Base-by-base conservation (phyloP, 495 filamentous ascomycete genomes). In the Aspergillus sparsus region DNA sequence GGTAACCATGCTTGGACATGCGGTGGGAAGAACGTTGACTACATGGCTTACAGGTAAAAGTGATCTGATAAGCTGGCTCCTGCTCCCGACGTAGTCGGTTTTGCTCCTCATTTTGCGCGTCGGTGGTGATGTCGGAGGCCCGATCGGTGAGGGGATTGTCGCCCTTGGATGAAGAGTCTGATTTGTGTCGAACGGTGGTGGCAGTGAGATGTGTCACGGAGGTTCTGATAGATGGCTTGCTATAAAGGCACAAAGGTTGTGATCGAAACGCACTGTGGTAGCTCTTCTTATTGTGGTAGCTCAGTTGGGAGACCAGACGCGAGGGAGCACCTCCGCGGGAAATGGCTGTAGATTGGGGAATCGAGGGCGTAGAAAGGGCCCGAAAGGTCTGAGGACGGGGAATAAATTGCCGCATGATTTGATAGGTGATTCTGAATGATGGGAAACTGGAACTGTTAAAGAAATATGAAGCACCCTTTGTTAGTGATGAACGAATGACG, bases 11-110 rank as follows among this genome's bases (percentile, higher is more conserved):
- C 74, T 97, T 97, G 21, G 89, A 89, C 58, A 99, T 78, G 9
- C 72, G 78, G 69, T 98, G 94, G 3, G 82, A 75, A 6, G 90
- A 93, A 33, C 95, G 87, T 6, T 80, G 67, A 9, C 71, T 72
- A 78, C 94, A 99, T 21, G 91, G 91, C 56, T 85, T 87, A 83
- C 94, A 99, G 61, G 95, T 99, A 70, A 99, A 97, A 10, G 84
- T 87, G 31, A 98, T 78, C 50, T 89, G 78, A 76, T 98, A 98
- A 39, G 86, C 81, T 15, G 91, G 90, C 58, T 87, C 82, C 39
- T 81, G 72, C 39, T 71, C 74, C 42, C 72, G 69, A 27, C 77
- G 76, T 4, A 67, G 56, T 33, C 61, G 52, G 62, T 71, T 77
- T 37, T 66, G 67, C 59, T 67, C 69, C 32, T 56, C 68, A 50